Evolutionary conservation across 2,329 filamentous ascomycete species (phyloP).

Genomic region (Capronia americana): DNA sequence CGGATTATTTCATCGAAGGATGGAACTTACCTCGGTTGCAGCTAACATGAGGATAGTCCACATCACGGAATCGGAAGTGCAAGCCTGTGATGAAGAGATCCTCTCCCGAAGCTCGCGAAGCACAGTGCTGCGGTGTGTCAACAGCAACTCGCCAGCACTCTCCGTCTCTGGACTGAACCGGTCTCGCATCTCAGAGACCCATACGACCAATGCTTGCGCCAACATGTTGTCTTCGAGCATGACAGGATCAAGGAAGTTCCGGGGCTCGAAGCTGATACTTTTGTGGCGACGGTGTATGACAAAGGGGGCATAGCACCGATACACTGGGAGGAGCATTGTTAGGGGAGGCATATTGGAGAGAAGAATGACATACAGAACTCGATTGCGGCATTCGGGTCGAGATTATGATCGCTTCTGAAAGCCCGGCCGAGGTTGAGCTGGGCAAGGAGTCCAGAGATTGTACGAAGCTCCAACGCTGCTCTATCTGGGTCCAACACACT

Average conservation of each 20-base stretch:
- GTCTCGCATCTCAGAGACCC: constrained; percentile 15
- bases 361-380: constrained; percentile 16
- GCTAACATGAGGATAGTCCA: constrained; percentile 18
- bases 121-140: constrained; percentile 15
- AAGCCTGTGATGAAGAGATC: constrained; percentile 13
- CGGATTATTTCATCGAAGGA: neutral
- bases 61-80: constrained; percentile 20
- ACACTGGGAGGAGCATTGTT: constrained; percentile 1
- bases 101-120: constrained; percentile 21
- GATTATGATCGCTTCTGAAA: constrained; percentile 6
- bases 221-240: constrained; percentile 17
- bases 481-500: neutral
- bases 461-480: constrained; percentile 3
- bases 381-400: constrained; percentile 18
- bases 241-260: constrained; percentile 12
- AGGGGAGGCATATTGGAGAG: neutral
- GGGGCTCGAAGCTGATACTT: constrained; percentile 13
- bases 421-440: constrained; percentile 12
- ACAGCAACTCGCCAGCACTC: constrained; percentile 5
- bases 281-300: constrained; percentile 14
- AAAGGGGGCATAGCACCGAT: constrained; percentile 16
- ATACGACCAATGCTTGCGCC: constrained; percentile 17
- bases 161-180: neutral
- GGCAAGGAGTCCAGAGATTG: constrained; percentile 14
- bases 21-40: constrained; percentile 11